A percentile compares a stretch with the other conserved stretches of the same genome.
These are phyloP conservation scores for Wickerhamomyces sp. DNA, from an alignment of 1,139 yeast species.

Conservation along the genomic window DNA sequence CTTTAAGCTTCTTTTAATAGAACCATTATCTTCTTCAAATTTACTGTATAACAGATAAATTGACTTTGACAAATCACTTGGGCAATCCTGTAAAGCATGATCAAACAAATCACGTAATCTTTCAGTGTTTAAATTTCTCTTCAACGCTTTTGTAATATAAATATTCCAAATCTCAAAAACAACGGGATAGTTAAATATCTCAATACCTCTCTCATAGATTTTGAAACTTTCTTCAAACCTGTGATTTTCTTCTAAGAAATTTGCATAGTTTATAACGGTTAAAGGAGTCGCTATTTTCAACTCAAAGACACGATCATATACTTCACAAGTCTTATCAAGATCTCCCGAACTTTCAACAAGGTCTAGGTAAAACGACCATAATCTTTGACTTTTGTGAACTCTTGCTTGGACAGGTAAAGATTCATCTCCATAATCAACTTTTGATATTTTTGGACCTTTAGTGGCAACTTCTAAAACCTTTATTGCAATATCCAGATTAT, in stretches of 20 bases:
- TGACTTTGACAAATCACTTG: conserved; percentile 40
- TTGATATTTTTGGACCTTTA: conserved; percentile 19
- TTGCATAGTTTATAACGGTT: conserved; percentile 62
- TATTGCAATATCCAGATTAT: conserved; percentile 49
- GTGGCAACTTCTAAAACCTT: conserved; percentile 50
- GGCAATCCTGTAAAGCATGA: conserved; percentile 48
- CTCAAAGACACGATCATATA: conserved; percentile 58
- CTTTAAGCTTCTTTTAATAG: conserved; percentile 38
- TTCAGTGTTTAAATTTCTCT: conserved; percentile 40
- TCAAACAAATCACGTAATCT: conserved; percentile 74
- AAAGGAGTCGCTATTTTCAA: conserved; percentile 69
- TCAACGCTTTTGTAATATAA: conserved; percentile 53
- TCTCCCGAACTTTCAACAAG: conserved; percentile 57
- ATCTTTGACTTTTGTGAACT: conserved; percentile 51
- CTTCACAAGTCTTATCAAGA: conserved; percentile 35
- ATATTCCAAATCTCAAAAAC: conserved; percentile 72
- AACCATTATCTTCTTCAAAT: conserved; percentile 53
- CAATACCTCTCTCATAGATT: conserved; percentile 65
- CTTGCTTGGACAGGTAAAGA: conserved; percentile 52
- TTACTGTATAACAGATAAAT: conserved; percentile 55
- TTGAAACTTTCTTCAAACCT: conserved; percentile 51
- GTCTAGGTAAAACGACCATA: conserved; percentile 78
- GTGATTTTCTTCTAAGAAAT: conserved; percentile 48
- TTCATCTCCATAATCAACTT: conserved; percentile 21
- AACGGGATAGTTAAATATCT: conserved; percentile 54